Evolutionary conservation across 768 basidiomycete genomes (phyloP).

Genomic region (Daedaleopsis sinensis): DNA sequence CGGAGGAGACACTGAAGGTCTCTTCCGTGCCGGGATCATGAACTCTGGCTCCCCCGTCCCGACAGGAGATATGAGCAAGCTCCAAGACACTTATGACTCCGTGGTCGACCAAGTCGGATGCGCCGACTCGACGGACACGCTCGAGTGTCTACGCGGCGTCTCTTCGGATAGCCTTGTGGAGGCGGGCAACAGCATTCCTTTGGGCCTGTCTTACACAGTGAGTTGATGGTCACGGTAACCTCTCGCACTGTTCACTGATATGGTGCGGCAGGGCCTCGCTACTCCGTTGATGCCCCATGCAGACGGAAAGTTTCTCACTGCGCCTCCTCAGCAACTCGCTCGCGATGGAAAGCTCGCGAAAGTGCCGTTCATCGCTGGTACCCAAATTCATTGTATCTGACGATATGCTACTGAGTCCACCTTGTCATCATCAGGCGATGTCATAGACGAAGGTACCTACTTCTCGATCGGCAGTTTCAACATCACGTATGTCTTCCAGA

Average conservation of each 20-base stretch:
- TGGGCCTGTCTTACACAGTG: slow-evolving; percentile 29
- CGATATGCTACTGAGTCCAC: neutral
- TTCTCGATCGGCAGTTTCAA: slow-evolving; percentile 33
- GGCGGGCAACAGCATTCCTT: slow-evolving; percentile 37
- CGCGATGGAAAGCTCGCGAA: slow-evolving; percentile 47
- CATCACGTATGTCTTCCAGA: slow-evolving; percentile 30
- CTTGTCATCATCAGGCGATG: neutral
- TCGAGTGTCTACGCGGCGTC: slow-evolving; percentile 44
- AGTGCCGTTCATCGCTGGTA: slow-evolving; percentile 51
- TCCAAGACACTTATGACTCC: slow-evolving; percentile 43
- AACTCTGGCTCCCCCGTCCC: slow-evolving; percentile 17
- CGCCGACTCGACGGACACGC: slow-evolving; percentile 34
- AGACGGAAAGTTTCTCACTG: slow-evolving; percentile 53
- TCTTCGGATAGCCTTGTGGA: slow-evolving; percentile 33
- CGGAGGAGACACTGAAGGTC: slow-evolving; percentile 24
- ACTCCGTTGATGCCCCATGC: slow-evolving; percentile 47
- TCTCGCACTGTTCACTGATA: neutral
- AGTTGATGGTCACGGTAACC: neutral
- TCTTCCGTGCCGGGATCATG: slow-evolving; percentile 42
- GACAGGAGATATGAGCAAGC: slow-evolving; percentile 12
- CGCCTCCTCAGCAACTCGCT: slow-evolving; percentile 42
- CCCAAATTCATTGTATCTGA: neutral
- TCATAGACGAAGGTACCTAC: slow-evolving; percentile 61
- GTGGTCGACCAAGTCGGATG: slow-evolving; percentile 44
- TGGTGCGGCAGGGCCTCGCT: slow-evolving; percentile 24